Percentiles rank a stretch among this genome's conserved stretches.
Evolutionary conservation across 192 early-diverging fungal species (phyloP).

Genomic region (Coemansia guatemalensis): DNA sequence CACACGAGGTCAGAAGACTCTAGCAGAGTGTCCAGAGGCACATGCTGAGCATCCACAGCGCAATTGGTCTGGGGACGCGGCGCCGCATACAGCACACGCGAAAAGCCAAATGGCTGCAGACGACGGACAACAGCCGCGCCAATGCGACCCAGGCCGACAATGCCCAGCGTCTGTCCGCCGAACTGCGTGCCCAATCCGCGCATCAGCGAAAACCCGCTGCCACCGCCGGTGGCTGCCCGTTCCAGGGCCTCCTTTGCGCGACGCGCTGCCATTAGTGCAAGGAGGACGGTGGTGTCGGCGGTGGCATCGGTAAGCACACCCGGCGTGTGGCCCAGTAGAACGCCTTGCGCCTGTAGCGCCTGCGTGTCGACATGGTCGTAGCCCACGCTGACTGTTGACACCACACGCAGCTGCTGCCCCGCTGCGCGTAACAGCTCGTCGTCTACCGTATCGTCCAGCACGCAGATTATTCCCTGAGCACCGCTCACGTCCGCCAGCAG

Average conservation of each 20-base stretch:
- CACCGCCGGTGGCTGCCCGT: constrained; percentile 11
- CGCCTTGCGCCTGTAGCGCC: constrained; percentile 46
- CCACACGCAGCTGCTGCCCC: constrained; percentile 62
- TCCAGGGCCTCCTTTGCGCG: constrained; percentile 62
- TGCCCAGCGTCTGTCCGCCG: constrained; percentile 74
- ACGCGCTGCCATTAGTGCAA: constrained; percentile 72
- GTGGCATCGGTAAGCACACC: constrained; percentile 87
- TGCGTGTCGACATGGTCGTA: constrained; percentile 76
- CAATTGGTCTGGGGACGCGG: constrained; percentile 54
- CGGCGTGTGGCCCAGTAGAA: constrained; percentile 80
- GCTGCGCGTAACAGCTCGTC: constrained; percentile 65
- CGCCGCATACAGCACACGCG: constrained; percentile 63
- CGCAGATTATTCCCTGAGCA: constrained; percentile 62
- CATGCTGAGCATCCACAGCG: constrained; percentile 53
- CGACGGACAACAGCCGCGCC: constrained; percentile 73
- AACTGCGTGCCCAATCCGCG: constrained; percentile 66
- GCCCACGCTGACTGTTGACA: constrained; percentile 82
- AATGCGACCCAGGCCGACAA: constrained; percentile 84
- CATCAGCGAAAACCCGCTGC: constrained; percentile 25
- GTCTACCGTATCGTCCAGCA: constrained; percentile 77
- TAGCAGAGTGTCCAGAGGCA: constrained; percentile 62
- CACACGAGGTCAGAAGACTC: constrained; percentile 68
- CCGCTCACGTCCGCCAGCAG: constrained; percentile 50
- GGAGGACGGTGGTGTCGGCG: constrained; percentile 76
- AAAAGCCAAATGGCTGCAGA: constrained; percentile 69